phyloP scores from a whole-genome alignment of 2,329 filamentous ascomycete genomes.

The Pestalotiopsis sp. region DNA sequence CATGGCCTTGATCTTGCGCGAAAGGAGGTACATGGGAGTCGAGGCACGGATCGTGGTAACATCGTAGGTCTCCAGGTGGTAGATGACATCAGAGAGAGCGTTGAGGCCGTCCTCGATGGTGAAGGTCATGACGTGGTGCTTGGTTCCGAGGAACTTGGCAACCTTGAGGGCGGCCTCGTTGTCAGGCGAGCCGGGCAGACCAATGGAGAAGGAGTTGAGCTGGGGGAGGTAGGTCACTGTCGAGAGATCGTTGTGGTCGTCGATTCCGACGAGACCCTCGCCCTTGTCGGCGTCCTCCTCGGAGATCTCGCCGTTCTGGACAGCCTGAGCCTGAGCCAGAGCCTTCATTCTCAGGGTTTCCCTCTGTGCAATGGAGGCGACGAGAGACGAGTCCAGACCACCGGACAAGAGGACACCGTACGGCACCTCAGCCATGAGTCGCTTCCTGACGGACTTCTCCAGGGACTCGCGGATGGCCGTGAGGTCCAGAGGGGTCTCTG shows the following conservation, averaged over 20 bases:
- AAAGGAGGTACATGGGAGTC: conserved; percentile 97
- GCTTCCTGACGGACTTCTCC: conserved; percentile 91
- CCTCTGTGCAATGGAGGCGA: conserved; percentile 92
- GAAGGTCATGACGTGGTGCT: conserved; percentile 98
- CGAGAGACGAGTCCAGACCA: conserved; percentile 92
- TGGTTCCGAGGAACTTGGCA: conserved; percentile 94
- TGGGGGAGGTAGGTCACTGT: conserved; percentile 91
- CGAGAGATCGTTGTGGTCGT: conserved; percentile 86
- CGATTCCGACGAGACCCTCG: conserved; percentile 87
- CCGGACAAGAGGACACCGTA: conserved; percentile 96
- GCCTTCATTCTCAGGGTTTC: conserved; percentile 81
- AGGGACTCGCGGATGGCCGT: conserved; percentile 79
- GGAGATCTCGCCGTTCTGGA: conserved; percentile 38
- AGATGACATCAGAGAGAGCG: conserved; percentile 96
- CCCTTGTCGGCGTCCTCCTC: conserved; percentile 59
- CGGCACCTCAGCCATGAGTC: conserved; percentile 97
- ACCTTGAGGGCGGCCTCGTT: conserved; percentile 90
- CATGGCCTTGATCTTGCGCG: conserved; percentile 99
- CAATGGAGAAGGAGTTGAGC: conserved; percentile 98
- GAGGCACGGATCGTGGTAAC: conserved; percentile 98
- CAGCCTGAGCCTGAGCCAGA: conserved; percentile 54
- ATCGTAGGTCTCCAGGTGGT: conserved; percentile 96
- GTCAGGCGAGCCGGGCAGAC: conserved; percentile 89
- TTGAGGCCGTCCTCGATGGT: conserved; percentile 97
- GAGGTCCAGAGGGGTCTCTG: conserved; percentile 79